phyloP scores from a whole-genome alignment of 768 basidiomycete genomes.

The Collybia mongolica region DNA sequence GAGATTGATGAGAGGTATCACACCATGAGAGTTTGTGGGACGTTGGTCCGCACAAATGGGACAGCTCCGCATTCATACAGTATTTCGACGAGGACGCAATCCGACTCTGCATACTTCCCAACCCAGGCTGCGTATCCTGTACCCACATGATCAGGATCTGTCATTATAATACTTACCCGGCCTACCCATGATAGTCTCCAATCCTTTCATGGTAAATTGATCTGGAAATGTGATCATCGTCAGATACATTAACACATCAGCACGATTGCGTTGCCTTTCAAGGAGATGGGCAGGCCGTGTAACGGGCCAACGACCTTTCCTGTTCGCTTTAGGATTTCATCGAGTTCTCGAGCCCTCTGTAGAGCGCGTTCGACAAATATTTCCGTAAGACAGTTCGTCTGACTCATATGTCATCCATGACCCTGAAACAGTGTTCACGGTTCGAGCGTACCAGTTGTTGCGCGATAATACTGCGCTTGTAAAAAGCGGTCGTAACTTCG shows the following conservation, averaged over 20 bases:
- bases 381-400: constrained; percentile 57
- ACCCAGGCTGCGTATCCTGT: constrained; percentile 56
- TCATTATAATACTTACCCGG: neutral
- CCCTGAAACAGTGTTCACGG: neutral
- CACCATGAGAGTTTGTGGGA: constrained; percentile 57
- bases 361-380: constrained; percentile 56
- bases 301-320: constrained; percentile 49
- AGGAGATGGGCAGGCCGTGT: constrained; percentile 47
- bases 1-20: neutral
- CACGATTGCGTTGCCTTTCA: constrained; percentile 26
- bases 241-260: neutral
- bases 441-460: constrained; percentile 54
- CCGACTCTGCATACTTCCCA: constrained; percentile 41
- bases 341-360: constrained; percentile 46
- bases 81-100: constrained; percentile 53
- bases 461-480: constrained; percentile 65
- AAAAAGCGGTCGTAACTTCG: constrained; percentile 60
- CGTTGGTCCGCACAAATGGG: constrained; percentile 54
- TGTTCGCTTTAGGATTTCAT: constrained; percentile 41
- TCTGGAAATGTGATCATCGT: constrained; percentile 29
- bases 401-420: neutral
- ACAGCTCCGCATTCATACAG: constrained; percentile 56
- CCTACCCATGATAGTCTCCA: constrained; percentile 44
- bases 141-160: neutral
- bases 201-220: constrained; percentile 58